Conservation (phyloP, 2,329 filamentous ascomycete species). For the Ustilaginoidea virens region DNA sequence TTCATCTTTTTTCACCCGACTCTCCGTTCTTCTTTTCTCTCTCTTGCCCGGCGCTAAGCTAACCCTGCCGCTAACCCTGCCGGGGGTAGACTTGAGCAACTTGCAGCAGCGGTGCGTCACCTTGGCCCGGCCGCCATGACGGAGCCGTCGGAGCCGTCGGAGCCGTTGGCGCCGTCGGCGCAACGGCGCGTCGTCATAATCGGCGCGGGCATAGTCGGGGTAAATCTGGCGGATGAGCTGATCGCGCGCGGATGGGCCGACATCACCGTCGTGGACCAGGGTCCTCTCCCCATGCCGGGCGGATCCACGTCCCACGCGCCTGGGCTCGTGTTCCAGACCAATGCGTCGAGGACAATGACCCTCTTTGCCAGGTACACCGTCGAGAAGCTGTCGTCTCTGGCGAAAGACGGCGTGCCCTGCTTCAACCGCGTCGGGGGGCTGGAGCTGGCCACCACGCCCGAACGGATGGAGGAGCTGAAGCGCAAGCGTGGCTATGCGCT, state of each 20-base stretch:
- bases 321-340: constrained; percentile 49
- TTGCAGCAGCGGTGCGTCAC: too few species aligned
- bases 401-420: constrained; percentile 22
- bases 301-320: constrained; percentile 52
- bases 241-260: constrained; percentile 44
- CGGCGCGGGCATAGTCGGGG: constrained; percentile 48
- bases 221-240: constrained; percentile 49
- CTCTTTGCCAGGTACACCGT: constrained; percentile 45
- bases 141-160: too few species aligned
- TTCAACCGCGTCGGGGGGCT: constrained; percentile 50
- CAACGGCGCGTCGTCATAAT: constrained; percentile 38
- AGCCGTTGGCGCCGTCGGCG: too few species aligned
- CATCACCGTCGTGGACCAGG: constrained; percentile 50
- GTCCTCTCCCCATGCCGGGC: constrained; percentile 44
- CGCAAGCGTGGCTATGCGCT: constrained; percentile 43
- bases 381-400: constrained; percentile 39
- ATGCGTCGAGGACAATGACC: constrained; percentile 40
- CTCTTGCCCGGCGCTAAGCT: too few species aligned
- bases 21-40: too few species aligned
- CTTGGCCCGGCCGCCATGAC: too few species aligned
- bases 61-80: too few species aligned
- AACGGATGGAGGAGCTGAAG: constrained; percentile 43
- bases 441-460: constrained; percentile 45
- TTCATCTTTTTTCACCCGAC: too few species aligned
- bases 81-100: too few species aligned